These are phyloP conservation scores for Stemphylium vesicarium DNA, from an alignment of 2,329 filamentous ascomycete species.

Conservation along the genomic window DNA sequence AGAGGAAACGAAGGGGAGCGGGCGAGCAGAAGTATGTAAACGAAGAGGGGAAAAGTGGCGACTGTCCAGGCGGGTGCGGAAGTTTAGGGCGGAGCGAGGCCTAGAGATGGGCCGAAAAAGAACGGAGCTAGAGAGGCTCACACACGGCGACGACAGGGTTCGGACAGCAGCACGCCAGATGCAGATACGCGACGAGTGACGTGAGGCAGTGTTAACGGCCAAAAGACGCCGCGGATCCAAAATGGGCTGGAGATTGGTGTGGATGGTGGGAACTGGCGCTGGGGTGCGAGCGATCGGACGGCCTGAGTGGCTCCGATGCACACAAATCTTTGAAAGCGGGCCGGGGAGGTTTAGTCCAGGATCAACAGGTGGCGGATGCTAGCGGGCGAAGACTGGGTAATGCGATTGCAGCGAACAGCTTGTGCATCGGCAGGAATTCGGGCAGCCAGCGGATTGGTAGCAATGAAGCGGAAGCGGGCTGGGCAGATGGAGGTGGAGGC, in stretches of 20 bases:
- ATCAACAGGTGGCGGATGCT: constrained; percentile 14
- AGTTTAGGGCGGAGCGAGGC: constrained; percentile 28
- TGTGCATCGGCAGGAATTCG: constrained; percentile 10
- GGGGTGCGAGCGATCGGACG: constrained; percentile 24
- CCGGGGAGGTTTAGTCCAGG: constrained; percentile 13
- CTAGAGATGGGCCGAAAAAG: constrained; percentile 35
- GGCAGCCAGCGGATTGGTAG: neutral
- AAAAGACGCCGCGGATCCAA: constrained; percentile 10
- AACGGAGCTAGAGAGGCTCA: constrained; percentile 26
- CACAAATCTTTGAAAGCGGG: constrained; percentile 16
- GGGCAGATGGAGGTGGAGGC: neutral
- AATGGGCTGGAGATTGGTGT: constrained; percentile 13
- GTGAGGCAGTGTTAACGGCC: constrained; percentile 17
- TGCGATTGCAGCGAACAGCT: constrained; percentile 13
- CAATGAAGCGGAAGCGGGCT: neutral
- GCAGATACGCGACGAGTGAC: constrained; percentile 27
- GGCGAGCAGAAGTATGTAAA: constrained; percentile 17
- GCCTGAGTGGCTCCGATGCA: constrained; percentile 20
- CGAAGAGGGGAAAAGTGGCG: constrained; percentile 35
- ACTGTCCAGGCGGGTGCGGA: constrained; percentile 26
- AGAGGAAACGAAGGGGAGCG: constrained; percentile 9
- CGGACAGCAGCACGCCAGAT: constrained; percentile 22
- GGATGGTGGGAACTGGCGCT: constrained; percentile 12
- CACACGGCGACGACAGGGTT: constrained; percentile 26
- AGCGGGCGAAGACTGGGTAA: constrained; percentile 13